Conservation (phyloP, 2,329 filamentous ascomycete species). For the Aspergillus niger region DNA sequence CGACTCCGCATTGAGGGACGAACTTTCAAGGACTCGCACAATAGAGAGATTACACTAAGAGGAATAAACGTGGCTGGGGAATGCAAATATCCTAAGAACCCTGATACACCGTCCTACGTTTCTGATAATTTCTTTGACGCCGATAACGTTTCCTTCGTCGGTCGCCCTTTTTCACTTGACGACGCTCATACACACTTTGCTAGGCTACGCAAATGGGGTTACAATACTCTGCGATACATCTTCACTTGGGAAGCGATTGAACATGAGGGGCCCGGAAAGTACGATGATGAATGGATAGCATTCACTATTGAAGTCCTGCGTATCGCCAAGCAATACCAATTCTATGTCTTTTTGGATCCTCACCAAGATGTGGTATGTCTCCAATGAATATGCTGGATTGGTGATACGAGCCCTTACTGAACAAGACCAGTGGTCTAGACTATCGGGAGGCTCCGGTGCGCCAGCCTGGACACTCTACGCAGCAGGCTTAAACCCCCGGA, state of each 20-base stretch:
- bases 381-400: neutral
- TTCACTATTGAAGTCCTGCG: constrained; percentile 85
- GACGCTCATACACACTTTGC: constrained; percentile 87
- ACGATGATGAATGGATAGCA: constrained; percentile 90
- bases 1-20: constrained; percentile 82
- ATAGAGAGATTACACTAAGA: constrained; percentile 82
- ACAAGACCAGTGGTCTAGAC: constrained; percentile 75
- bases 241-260: constrained; percentile 99
- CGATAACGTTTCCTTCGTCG: constrained; percentile 86
- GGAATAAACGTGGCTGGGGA: constrained; percentile 94
- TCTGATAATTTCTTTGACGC: constrained; percentile 83
- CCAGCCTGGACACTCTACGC: constrained; percentile 98
- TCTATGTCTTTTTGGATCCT: constrained; percentile 98
- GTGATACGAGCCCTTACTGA: constrained; percentile 31
- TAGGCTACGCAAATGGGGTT: constrained; percentile 82
- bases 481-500: constrained; percentile 82
- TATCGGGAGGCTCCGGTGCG: constrained; percentile 90
- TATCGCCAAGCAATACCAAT: constrained; percentile 83
- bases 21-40: constrained; percentile 76
- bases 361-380: constrained; percentile 88
- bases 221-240: constrained; percentile 94
- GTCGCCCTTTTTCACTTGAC: constrained; percentile 77
- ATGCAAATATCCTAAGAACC: constrained; percentile 81
- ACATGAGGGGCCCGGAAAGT: constrained; percentile 82
- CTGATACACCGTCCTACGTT: constrained; percentile 78